Conservation (phyloP, 441 rosid species). For the Aleurites moluccanus region DNA sequence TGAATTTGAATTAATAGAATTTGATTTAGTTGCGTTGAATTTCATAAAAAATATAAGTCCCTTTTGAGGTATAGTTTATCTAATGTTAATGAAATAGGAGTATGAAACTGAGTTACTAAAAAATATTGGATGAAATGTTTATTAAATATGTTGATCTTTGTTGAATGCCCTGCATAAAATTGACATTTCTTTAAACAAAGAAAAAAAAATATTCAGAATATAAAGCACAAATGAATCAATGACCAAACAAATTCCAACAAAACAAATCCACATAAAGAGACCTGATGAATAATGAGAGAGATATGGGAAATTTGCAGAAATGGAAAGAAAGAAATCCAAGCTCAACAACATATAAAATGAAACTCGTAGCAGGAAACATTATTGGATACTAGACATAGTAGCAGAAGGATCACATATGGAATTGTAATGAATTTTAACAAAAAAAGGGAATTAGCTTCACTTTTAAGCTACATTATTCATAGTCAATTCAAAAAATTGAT, state of each 20-base stretch:
- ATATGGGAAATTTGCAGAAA: neutral
- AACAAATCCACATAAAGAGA: neutral
- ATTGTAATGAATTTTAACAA: too few relatives aligned
- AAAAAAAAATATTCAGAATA: neutral
- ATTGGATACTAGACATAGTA: too few relatives aligned
- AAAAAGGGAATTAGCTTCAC: too few relatives aligned
- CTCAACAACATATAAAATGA: too few relatives aligned
- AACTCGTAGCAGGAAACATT: too few relatives aligned
- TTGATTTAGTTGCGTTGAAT: too few relatives aligned
- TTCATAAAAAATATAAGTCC: neutral
- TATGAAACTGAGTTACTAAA: neutral
- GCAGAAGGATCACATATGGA: too few relatives aligned
- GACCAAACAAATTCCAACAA: neutral
- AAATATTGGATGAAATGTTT: neutral
- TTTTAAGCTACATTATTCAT: too few relatives aligned
- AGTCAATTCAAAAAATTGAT: too few relatives aligned
- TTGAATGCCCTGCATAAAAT: neutral
- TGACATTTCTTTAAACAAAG: constrained; percentile 1
- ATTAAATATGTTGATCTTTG: too few relatives aligned
- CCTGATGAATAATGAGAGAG: neutral
- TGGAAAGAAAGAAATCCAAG: too few relatives aligned
- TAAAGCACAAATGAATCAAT: neutral
- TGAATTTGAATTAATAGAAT: too few relatives aligned
- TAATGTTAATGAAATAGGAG: neutral
- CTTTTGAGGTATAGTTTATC: neutral